phyloP scores from a whole-genome alignment of 2,329 filamentous ascomycete genomes.

The Microcera coccophila region DNA sequence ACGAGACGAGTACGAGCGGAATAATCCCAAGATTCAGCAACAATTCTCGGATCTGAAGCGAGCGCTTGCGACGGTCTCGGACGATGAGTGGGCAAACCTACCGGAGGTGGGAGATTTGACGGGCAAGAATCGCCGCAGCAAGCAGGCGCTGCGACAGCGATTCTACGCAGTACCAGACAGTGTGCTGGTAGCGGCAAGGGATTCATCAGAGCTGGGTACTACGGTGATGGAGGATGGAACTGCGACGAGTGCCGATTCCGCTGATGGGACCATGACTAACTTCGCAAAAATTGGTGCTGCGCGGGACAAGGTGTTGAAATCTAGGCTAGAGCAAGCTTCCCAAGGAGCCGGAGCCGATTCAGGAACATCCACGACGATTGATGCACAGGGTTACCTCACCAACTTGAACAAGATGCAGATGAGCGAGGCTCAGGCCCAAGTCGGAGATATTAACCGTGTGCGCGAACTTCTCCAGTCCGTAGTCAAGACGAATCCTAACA shows the following conservation, averaged over 20 bases:
- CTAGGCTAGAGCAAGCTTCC: constrained; percentile 87
- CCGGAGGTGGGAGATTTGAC: constrained; percentile 96
- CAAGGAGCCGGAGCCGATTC: constrained; percentile 62
- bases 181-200: constrained; percentile 81
- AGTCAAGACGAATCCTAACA: constrained; percentile 93
- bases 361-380: constrained; percentile 85
- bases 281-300: constrained; percentile 97
- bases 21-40: constrained; percentile 97
- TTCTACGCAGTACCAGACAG: constrained; percentile 98
- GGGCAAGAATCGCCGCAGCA: constrained; percentile 82
- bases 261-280: constrained; percentile 93
- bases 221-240: constrained; percentile 79
- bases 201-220: constrained; percentile 76
- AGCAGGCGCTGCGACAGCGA: constrained; percentile 75
- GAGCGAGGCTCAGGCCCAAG: constrained; percentile 74
- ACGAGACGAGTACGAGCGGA: constrained; percentile 89
- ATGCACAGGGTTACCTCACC: constrained; percentile 93
- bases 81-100: constrained; percentile 94
- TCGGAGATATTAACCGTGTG: constrained; percentile 93
- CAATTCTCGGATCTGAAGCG: constrained; percentile 97
- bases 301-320: constrained; percentile 90
- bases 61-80: constrained; percentile 78
- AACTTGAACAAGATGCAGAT: constrained; percentile 79
- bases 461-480: constrained; percentile 91
- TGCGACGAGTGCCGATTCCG: constrained; percentile 40